Evolutionary conservation across 805 yeast species (phyloP), one percentile per base, ranked within the genome.

Genomic region (Ogataea paradorogensis): DNA sequence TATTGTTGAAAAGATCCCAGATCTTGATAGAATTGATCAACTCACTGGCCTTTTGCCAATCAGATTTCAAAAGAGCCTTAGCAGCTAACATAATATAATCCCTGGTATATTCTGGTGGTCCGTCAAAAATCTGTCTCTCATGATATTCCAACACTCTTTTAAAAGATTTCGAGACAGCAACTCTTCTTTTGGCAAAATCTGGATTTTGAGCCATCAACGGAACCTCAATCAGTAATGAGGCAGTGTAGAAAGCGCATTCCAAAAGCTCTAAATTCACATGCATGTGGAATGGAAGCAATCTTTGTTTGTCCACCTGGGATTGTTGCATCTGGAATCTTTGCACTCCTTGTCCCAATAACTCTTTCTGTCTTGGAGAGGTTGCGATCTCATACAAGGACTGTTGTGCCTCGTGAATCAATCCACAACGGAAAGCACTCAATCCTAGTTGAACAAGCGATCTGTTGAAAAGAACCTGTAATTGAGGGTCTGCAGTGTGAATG

Each of bases 401-500:
- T 65, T 87, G 95, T 42, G 93, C 73, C 61, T 93, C 98, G 53
- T 74, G 76, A 55, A 90, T 79, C 52, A 84, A 74, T 15, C 98
- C 97, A 37, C 77, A 67, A 63, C 96, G 81, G 82, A 93, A 93
- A 11, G 99, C 98, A 63, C 95, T 81, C 51, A 93, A 76, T 44
- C 99, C 99, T 48, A 95, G 76, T 68, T 93, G 99, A 47, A 88
- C 97, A 48, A 93, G 76, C 13, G 96, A 89, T 65, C 99, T 78
- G 75, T 93, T 93, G 76, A 88, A 93, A 54, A 88, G 74, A 40
- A 93, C 89, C 74, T 93, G 99, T 52, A 91, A 68, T 26, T 82
- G 69, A 24, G 95, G 79, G 55, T 91, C 98, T 24, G 95, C 83
- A 35, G 81, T 76, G 63, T 86, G 87, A 53, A 91, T 87, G 32